Evolutionary conservation across 768 basidiomycete species (phyloP).

Genomic region (Lepiota brunneoincarnata): DNA sequence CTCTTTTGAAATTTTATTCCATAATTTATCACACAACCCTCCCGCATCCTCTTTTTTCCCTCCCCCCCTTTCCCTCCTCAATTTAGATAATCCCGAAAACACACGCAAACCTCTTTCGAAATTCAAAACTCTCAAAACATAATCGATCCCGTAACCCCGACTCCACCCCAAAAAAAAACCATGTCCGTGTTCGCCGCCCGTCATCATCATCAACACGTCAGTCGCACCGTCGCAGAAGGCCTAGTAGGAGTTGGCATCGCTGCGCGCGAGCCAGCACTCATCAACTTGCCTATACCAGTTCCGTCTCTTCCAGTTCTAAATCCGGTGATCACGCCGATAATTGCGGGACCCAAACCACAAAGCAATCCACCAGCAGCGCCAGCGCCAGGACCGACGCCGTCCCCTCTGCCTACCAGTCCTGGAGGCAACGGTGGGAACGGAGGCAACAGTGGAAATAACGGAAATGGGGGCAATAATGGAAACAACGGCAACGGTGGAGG

Average conservation of each 20-base stretch:
- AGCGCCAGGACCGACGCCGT: slow-evolving; percentile 14
- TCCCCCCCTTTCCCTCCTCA: too few relatives aligned
- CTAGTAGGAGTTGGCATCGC: neutral
- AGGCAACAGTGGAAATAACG: slow-evolving; percentile 12
- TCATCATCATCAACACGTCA: slow-evolving; percentile 1
- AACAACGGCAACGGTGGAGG: slow-evolving; percentile 11
- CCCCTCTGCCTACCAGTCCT: slow-evolving; percentile 11
- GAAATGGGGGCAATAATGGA: slow-evolving; percentile 8
- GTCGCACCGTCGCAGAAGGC: neutral
- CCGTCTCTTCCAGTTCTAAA: slow-evolving; percentile 39
- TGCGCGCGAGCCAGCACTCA: slow-evolving; percentile 35
- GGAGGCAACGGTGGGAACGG: slow-evolving; percentile 11
- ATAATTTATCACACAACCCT: too few relatives aligned
- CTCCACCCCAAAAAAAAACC: too few relatives aligned
- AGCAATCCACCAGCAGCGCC: slow-evolving; percentile 10
- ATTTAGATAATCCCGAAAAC: too few relatives aligned
- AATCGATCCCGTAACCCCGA: too few relatives aligned
- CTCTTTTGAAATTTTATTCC: too few relatives aligned
- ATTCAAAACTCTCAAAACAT: too few relatives aligned
- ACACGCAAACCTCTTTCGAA: too few relatives aligned
- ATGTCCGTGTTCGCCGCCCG: neutral
- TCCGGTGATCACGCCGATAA: slow-evolving; percentile 32
- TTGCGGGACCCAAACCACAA: slow-evolving; percentile 24
- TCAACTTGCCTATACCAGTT: slow-evolving; percentile 34
- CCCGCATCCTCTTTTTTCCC: too few relatives aligned